These are phyloP conservation scores for Aspergillus sp. DNA, from an alignment of 2,329 filamentous ascomycete genomes.

Conservation along the genomic window DNA sequence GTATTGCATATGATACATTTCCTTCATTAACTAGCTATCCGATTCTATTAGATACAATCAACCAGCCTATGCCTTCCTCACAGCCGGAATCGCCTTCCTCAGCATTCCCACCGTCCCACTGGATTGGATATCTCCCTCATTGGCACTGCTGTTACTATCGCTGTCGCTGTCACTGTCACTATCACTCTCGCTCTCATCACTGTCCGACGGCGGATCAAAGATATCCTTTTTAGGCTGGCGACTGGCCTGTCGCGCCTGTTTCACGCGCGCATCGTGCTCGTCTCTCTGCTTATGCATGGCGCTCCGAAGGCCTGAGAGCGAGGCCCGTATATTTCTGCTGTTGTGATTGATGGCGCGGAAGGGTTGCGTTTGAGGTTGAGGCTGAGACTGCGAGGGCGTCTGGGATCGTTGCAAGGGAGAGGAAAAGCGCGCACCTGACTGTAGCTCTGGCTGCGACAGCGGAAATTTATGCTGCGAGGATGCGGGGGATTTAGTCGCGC, in stretches of 20 bases:
- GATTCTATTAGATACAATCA: neutral
- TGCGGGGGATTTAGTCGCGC: neutral
- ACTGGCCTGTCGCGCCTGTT: neutral
- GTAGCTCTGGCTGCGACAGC: neutral
- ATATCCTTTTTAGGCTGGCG: conserved; percentile 1
- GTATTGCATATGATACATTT: neutral
- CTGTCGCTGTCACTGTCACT: conserved; percentile 8
- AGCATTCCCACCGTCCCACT: conserved; percentile 13
- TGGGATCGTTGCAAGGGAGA: neutral
- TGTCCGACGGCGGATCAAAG: conserved; percentile 9
- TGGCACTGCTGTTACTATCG: conserved; percentile 7
- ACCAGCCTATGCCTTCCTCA: neutral
- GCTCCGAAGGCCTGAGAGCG: no score
- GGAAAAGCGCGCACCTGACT: neutral
- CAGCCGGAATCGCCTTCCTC: conserved; percentile 1
- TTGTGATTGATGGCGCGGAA: no score
- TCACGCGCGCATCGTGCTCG: neutral
- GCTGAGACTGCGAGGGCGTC: neutral
- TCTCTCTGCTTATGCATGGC: neutral
- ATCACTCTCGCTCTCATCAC: conserved; percentile 10
- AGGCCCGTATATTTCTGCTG: no score
- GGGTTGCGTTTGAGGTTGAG: conserved; percentile 3
- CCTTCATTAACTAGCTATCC: neutral
- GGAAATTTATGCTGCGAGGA: neutral
- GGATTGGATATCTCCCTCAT: conserved; percentile 18